Percentiles rank a stretch among this genome's conserved stretches.
These are phyloP conservation scores for Aureobasidium lini DNA, from an alignment of 2,329 filamentous ascomycete species.

Conservation along the genomic window DNA sequence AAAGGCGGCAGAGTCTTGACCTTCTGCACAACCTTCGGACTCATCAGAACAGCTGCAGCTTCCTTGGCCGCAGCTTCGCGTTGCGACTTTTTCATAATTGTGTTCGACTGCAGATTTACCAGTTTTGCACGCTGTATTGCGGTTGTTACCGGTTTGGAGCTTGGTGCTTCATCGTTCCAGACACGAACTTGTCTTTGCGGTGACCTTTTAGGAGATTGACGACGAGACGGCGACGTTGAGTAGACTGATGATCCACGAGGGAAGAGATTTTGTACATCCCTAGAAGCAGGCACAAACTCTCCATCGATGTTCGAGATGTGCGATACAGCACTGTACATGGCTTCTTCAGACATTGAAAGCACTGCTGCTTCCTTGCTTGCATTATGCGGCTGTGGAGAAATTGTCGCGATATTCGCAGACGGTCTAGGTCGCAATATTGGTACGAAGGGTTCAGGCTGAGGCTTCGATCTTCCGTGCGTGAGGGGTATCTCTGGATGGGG, in stretches of 20 bases:
- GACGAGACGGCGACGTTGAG: background rate
- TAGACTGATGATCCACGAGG: constrained; percentile 1
- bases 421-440: background rate
- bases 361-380: background rate
- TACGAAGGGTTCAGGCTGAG: background rate
- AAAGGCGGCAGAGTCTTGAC: background rate
- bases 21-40: background rate
- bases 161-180: background rate
- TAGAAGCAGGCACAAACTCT: constrained; percentile 3
- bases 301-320: constrained; percentile 8
- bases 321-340: constrained; percentile 8
- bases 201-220: background rate
- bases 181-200: background rate
- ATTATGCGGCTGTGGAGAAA: background rate
- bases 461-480: background rate
- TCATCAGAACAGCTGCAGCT: background rate
- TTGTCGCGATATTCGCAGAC: background rate
- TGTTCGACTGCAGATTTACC: background rate
- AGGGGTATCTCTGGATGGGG: background rate
- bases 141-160: background rate
- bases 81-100: background rate
- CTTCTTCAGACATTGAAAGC: constrained; percentile 11
- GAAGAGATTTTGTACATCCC: background rate
- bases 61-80: background rate
- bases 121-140: background rate